Evolutionary conservation across 108 stramenopile genomes (phyloP).

Genomic region (Pseudonitzschia multiseries): DNA sequence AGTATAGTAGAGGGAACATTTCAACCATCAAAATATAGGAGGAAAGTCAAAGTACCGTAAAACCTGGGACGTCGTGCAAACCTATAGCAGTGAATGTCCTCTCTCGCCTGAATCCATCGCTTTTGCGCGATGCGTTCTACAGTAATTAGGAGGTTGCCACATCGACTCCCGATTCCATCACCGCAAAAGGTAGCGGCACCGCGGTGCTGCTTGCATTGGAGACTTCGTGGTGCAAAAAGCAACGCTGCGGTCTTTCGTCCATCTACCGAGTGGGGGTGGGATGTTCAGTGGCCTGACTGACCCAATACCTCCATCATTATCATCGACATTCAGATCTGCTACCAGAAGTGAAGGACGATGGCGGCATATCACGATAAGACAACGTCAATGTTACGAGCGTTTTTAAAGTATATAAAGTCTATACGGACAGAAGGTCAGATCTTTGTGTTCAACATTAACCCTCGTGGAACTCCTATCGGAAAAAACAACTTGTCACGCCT

Average conservation of each 20-base stretch:
- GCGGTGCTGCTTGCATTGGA: not conserved
- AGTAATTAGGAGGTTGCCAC: not conserved
- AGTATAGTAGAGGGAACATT: too few relatives aligned
- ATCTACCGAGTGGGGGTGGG: conserved; percentile 40
- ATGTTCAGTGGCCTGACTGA: conserved; percentile 49
- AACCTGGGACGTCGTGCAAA: too few relatives aligned
- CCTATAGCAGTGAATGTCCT: too few relatives aligned
- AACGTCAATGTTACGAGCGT: conserved; percentile 13
- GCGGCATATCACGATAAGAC: conserved; percentile 42
- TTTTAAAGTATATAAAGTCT: conserved; percentile 13
- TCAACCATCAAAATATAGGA: too few relatives aligned
- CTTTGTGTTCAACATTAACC: conserved; percentile 1
- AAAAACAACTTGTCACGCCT: not conserved
- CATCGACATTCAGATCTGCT: conserved; percentile 1
- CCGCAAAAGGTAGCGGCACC: not conserved
- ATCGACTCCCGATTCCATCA: not conserved
- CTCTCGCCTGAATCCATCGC: too few relatives aligned
- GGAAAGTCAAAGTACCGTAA: too few relatives aligned
- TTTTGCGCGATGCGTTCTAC: too few relatives aligned
- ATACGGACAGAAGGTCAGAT: conserved; percentile 1
- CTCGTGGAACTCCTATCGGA: too few relatives aligned
- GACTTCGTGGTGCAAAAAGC: conserved; percentile 7
- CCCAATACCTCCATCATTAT: conserved; percentile 39
- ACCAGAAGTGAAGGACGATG: not conserved
- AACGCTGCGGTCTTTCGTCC: conserved; percentile 46